These are phyloP conservation scores for Biscogniauxia sp. DNA, from an alignment of 2,329 filamentous ascomycete genomes.

Conservation along the genomic window DNA sequence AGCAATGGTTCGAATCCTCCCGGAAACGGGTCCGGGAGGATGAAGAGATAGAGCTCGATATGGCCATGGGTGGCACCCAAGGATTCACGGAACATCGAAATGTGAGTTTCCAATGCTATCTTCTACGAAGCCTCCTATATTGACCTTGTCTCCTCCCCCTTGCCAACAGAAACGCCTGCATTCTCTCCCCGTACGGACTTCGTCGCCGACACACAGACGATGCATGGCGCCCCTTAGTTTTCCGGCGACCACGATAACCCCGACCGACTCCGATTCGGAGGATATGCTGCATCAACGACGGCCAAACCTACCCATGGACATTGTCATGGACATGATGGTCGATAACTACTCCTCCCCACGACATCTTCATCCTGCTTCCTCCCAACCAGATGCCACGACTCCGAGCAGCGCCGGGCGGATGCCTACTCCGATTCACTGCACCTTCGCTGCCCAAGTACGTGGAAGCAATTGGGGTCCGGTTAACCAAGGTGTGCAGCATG, in stretches of 20 bases:
- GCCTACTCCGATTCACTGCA: slow-evolving; percentile 59
- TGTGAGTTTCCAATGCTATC: slow-evolving; percentile 22
- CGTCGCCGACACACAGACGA: slow-evolving; percentile 41
- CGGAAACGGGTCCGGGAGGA: slow-evolving; percentile 32
- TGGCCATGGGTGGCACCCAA: slow-evolving; percentile 16
- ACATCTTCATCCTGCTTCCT: slow-evolving; percentile 30
- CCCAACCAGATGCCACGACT: slow-evolving; percentile 32
- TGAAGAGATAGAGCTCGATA: slow-evolving; percentile 20
- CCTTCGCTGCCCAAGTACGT: slow-evolving; percentile 53
- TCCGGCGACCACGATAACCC: slow-evolving; percentile 36
- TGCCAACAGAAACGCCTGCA: slow-evolving; percentile 54
- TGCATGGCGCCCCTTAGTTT: slow-evolving; percentile 32
- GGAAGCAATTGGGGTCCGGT: slow-evolving; percentile 48
- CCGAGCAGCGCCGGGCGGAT: slow-evolving; percentile 46
- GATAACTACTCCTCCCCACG: slow-evolving; percentile 31
- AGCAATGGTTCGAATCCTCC: slow-evolving; percentile 19
- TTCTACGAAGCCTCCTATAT: slow-evolving; percentile 1
- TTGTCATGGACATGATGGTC: slow-evolving; percentile 52
- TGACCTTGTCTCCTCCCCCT: slow-evolving; percentile 15
- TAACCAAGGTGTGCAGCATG: slow-evolving; percentile 30
- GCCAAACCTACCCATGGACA: slow-evolving; percentile 27
- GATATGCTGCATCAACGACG: slow-evolving; percentile 30
- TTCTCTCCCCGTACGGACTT: slow-evolving; percentile 49
- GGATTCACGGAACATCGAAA: slow-evolving; percentile 35
- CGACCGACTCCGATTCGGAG: slow-evolving; percentile 40